Conservation (phyloP, 2,329 filamentous ascomycete genomes). For the Ophiostoma pallidulum region DNA sequence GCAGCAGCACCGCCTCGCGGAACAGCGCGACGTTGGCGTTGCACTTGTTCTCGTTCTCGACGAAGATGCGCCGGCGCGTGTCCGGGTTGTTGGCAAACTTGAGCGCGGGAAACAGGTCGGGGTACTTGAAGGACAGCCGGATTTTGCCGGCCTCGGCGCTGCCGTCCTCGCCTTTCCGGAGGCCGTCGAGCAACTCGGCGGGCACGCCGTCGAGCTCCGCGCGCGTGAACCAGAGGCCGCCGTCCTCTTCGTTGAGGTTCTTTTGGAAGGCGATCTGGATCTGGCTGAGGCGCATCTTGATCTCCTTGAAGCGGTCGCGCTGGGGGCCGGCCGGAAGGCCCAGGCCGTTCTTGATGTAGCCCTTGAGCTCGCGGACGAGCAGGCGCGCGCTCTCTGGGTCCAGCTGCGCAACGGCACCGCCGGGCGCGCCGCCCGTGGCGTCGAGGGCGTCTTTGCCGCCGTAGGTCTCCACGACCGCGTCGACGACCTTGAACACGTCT, state of each 20-base stretch:
- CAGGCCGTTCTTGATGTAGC: constrained; percentile 67
- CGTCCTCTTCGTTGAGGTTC: constrained; percentile 73
- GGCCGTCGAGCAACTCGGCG: constrained; percentile 52
- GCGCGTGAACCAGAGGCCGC: constrained; percentile 67
- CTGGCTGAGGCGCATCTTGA: constrained; percentile 69
- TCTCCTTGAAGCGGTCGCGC: constrained; percentile 74
- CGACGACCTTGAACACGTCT: constrained; percentile 62
- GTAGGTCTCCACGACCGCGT: constrained; percentile 44
- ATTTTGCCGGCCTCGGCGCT: constrained; percentile 62
- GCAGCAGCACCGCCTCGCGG: constrained; percentile 62
- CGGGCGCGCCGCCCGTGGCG: constrained; percentile 23
- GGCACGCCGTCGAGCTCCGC: constrained; percentile 69
- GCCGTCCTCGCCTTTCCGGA: constrained; percentile 56
- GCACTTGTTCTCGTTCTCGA: constrained; percentile 74
- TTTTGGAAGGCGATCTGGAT: constrained; percentile 69
- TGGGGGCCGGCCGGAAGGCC: constrained; percentile 59
- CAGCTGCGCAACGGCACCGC: constrained; percentile 30
- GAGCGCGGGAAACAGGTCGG: constrained; percentile 66
- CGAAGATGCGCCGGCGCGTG: constrained; percentile 58
- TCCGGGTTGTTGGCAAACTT: constrained; percentile 67
- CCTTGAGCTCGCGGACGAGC: constrained; percentile 68
- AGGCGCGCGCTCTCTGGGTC: constrained; percentile 62
- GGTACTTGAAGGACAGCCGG: constrained; percentile 74
- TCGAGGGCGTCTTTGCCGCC: constrained; percentile 37
- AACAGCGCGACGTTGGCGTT: constrained; percentile 65